Conservation (phyloP, 1,139 yeast species). For the Yamadazyma dendronema region DNA sequence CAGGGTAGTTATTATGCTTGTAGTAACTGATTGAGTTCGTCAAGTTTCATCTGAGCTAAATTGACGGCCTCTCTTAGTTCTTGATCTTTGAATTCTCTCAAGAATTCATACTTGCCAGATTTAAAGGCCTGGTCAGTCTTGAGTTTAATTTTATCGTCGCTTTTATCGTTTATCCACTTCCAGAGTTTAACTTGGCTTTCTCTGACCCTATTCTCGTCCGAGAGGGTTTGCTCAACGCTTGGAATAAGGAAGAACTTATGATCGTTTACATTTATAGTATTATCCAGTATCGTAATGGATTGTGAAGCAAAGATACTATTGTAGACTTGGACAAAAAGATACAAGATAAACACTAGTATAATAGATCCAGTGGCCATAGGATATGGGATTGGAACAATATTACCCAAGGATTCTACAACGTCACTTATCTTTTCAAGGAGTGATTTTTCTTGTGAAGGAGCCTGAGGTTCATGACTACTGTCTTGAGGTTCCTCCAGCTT, state of each 20-base stretch:
- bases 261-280: conserved; percentile 5
- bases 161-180: conserved; percentile 70
- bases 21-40: conserved; percentile 20
- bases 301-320: conserved; percentile 6
- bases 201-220: conserved; percentile 29
- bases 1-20: background rate
- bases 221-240: conserved; percentile 39
- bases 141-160: conserved; percentile 17
- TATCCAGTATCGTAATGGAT: background rate
- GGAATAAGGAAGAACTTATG: conserved; percentile 46
- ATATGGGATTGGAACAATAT: conserved; percentile 29
- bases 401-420: conserved; percentile 30
- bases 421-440: conserved; percentile 17
- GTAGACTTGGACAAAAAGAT: conserved; percentile 10
- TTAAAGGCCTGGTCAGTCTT: conserved; percentile 24
- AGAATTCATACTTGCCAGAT: conserved; percentile 7
- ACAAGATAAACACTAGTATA: conserved; percentile 16
- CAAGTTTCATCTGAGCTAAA: conserved; percentile 52
- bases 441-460: conserved; percentile 5
- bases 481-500: conserved; percentile 12
- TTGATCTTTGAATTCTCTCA: conserved; percentile 34
- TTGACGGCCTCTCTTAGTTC: conserved; percentile 55
- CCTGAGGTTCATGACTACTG: conserved; percentile 12
- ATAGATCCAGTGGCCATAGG: conserved; percentile 27
- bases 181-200: conserved; percentile 68